Conservation (phyloP, 768 basidiomycete genomes). For the Psilocybe subaeruginosa region DNA sequence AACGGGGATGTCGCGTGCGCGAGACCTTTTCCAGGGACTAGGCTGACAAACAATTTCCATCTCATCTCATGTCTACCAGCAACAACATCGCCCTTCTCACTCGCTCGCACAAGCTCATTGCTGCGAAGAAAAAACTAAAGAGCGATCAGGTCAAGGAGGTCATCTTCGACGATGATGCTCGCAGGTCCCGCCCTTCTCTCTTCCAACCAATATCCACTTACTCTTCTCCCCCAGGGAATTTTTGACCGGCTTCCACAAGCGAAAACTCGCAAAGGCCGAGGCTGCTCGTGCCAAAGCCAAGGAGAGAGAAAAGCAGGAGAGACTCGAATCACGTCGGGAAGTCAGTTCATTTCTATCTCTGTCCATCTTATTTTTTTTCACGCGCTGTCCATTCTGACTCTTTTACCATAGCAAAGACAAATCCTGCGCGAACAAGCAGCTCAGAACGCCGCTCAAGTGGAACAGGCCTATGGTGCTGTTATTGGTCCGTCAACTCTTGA, state of each 20-base stretch:
- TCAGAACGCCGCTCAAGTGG: constrained; percentile 78
- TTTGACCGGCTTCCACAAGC: constrained; percentile 91
- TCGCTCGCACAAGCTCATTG: constrained; percentile 61
- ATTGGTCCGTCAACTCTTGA: constrained; percentile 36
- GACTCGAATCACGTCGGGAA: constrained; percentile 76
- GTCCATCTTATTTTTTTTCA: constrained; percentile 1
- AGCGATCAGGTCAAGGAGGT: constrained; percentile 76
- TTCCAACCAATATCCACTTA: constrained; percentile 14
- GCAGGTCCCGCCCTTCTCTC: constrained; percentile 52
- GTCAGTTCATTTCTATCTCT: constrained; percentile 41
- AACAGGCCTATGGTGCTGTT: constrained; percentile 67
- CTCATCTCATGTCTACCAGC: constrained; percentile 28
- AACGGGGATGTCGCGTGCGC: constrained; percentile 7
- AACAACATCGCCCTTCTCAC: constrained; percentile 56
- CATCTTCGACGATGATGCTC: constrained; percentile 84
- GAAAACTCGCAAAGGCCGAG: constrained; percentile 85
- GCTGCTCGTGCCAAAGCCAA: constrained; percentile 72
- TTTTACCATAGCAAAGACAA: constrained; percentile 63
- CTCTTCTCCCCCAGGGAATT: constrained; percentile 63
- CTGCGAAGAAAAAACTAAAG: constrained; percentile 69
- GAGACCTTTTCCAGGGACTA: constrained; percentile 15
- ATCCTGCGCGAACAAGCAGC: constrained; percentile 76
- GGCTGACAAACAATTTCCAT: constrained; percentile 26
- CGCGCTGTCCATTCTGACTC: constrained; percentile 15
- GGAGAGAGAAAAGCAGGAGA: constrained; percentile 77